These are phyloP conservation scores for Hortiboletus rubellus DNA, from an alignment of 1,284 basidiomycete species.

Conservation along the genomic window DNA sequence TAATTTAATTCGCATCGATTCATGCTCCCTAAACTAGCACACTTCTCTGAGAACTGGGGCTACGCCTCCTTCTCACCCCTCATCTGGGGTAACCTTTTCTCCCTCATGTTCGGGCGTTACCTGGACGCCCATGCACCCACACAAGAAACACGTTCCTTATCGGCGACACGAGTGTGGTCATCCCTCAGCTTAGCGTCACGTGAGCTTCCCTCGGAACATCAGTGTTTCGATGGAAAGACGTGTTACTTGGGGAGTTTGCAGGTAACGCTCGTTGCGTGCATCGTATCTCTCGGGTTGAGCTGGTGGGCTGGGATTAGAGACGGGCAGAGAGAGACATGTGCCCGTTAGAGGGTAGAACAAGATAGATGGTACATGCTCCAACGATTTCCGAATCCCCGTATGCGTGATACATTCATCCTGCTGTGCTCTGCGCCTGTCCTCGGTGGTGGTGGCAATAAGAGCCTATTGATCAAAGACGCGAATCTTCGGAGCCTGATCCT, in stretches of 20 bases:
- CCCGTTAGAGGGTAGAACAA: neutral
- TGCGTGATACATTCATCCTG: no score
- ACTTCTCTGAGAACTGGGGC: slow-evolving; percentile 87
- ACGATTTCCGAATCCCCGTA: no score
- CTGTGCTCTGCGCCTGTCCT: no score
- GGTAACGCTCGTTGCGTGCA: neutral
- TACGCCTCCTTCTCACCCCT: slow-evolving; percentile 78
- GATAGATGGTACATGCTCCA: no score
- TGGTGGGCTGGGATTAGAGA: slow-evolving; percentile 11
- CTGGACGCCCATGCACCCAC: slow-evolving; percentile 65
- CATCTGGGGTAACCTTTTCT: slow-evolving; percentile 82
- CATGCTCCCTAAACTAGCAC: slow-evolving; percentile 40
- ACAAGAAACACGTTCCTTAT: neutral
- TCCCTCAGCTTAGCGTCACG: slow-evolving; percentile 9
- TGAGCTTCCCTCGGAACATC: slow-evolving; percentile 35
- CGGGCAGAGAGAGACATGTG: neutral
- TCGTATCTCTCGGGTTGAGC: slow-evolving; percentile 28
- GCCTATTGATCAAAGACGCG: no score
- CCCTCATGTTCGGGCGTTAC: slow-evolving; percentile 74
- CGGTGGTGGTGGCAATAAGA: no score
- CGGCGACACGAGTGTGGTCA: slow-evolving; percentile 3
- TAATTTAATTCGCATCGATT: neutral
- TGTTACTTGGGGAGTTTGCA: neutral
- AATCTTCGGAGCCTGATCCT: no score
- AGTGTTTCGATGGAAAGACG: slow-evolving; percentile 42